Evolutionary conservation across 768 basidiomycete genomes (phyloP).

Genomic region (Psilocybe tampanensis): DNA sequence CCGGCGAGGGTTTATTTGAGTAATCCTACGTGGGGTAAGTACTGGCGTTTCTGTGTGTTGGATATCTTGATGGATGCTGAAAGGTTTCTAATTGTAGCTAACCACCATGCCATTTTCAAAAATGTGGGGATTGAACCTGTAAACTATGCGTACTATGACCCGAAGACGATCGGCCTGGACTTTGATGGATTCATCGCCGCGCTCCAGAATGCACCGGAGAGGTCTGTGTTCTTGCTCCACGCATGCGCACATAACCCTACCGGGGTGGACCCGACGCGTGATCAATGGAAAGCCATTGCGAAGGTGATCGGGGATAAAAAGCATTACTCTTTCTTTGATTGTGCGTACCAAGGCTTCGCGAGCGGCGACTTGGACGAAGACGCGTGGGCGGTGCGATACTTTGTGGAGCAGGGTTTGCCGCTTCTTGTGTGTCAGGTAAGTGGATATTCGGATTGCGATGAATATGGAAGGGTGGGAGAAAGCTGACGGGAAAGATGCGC

Average conservation of each 20-base stretch:
- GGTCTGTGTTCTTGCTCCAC: conserved; percentile 89
- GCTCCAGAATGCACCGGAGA: conserved; percentile 64
- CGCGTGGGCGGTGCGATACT: conserved; percentile 89
- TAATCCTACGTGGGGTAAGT: conserved; percentile 92
- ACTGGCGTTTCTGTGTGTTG: background rate
- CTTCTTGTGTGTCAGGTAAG: conserved; percentile 87
- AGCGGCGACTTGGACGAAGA: conserved; percentile 91
- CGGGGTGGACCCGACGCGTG: conserved; percentile 88
- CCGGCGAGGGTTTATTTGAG: conserved; percentile 80
- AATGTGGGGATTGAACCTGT: conserved; percentile 88
- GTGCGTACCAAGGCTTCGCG: conserved; percentile 97
- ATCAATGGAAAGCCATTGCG: conserved; percentile 84
- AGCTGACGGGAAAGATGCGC: conserved; percentile 1
- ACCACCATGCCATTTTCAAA: conserved; percentile 88
- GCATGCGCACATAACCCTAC: conserved; percentile 98
- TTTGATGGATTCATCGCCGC: conserved; percentile 65
- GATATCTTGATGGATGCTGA: conserved; percentile 1
- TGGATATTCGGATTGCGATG: conserved; percentile 9
- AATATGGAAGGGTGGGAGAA: background rate
- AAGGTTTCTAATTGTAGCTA: conserved; percentile 48
- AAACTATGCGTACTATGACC: conserved; percentile 93
- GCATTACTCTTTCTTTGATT: conserved; percentile 93
- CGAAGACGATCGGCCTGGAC: conserved; percentile 86
- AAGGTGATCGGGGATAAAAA: conserved; percentile 68
- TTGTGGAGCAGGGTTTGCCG: conserved; percentile 73